Conservation (phyloP, 2,329 filamentous ascomycete genomes). For the Ascochyta viciae-villosae region DNA sequence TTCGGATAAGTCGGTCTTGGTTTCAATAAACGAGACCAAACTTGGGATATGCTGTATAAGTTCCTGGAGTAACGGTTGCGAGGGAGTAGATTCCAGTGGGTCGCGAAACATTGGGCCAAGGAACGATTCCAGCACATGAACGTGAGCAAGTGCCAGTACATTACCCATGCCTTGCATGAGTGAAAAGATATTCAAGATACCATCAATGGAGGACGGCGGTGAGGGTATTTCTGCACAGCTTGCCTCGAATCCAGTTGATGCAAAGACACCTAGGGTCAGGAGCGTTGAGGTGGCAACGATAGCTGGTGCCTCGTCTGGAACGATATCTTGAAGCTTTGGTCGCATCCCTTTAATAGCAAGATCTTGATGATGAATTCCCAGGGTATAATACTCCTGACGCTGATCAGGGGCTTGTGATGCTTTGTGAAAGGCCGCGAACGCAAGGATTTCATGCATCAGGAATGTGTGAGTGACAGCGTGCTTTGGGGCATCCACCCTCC, state of each 20-base stretch:
- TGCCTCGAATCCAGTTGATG: slow-evolving; percentile 38
- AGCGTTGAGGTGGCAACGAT: slow-evolving; percentile 43
- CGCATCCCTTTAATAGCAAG: slow-evolving; percentile 44
- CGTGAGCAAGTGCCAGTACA: slow-evolving; percentile 34
- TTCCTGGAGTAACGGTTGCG: slow-evolving; percentile 38
- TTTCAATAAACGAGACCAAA: slow-evolving; percentile 31
- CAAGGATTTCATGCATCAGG: slow-evolving; percentile 52
- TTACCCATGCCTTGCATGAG: slow-evolving; percentile 46
- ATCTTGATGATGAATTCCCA: slow-evolving; percentile 49
- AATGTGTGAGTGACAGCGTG: slow-evolving; percentile 46
- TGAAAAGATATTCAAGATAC: slow-evolving; percentile 43
- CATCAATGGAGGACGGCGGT: slow-evolving; percentile 33
- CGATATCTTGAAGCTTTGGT: slow-evolving; percentile 37
- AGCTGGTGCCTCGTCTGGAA: slow-evolving; percentile 37
- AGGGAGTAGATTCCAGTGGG: slow-evolving; percentile 27
- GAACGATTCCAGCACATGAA: slow-evolving; percentile 30
- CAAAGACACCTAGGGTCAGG: slow-evolving; percentile 42
- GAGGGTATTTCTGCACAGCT: slow-evolving; percentile 11
- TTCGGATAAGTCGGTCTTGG: slow-evolving; percentile 26
- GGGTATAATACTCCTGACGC: slow-evolving; percentile 37
- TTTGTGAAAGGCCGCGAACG: slow-evolving; percentile 50
- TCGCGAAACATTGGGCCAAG: slow-evolving; percentile 33
- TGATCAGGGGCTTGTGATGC: slow-evolving; percentile 39
- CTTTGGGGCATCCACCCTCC: slow-evolving; percentile 44
- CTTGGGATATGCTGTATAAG: slow-evolving; percentile 29